Evolutionary conservation across 1,139 yeast genomes (phyloP), one percentile per base, ranked within the genome.

Genomic region (Saccharomyces hybrid): DNA sequence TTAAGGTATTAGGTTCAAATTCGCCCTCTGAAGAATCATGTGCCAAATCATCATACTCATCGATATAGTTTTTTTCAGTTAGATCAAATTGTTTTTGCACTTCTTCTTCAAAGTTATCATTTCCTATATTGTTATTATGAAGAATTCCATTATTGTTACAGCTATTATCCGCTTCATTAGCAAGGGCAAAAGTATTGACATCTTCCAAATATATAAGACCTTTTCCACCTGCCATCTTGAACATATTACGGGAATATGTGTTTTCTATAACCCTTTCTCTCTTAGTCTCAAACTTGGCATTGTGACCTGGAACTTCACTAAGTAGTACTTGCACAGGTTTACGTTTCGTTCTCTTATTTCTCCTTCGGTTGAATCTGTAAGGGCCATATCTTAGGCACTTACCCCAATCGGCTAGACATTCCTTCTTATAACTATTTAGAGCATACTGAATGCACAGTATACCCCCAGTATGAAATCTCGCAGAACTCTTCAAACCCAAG

Each of bases 321-420:
- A 58, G 58, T 19, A 63, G 46, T 16, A 60, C 46, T 48, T 63
- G 61, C 49, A 57, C 55, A 29, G 66, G 64, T 19, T 55, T 51
- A 13, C 66, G 69, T 44, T 57, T 58, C 7, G 60, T 60, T 46
- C 58, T 47, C 19, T 56, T 56, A 55, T 56, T 59, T 52, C 52
- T 53, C n/a, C 48, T 53, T 53, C 55, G 58, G 53, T 62, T 68
- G 26, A 56, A 49, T 23, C 55, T 46, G 46, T 55, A 49, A 11
- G 61, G 51, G 23, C 67, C 63, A 42, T 56, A 50, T 48, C 56
- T 57, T 48, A 68, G 48, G 49, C 71, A 63, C 60, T 56, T 57
- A 34, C 59, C 60, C 69, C 71, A 67, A 44, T 61, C 64, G 1
- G 57, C 50, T 3, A 64, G 27, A 46, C 71, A 68, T 32, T 59